Conservation (phyloP, 805 yeast genomes). For the Saccharomycopsis fermentans region DNA sequence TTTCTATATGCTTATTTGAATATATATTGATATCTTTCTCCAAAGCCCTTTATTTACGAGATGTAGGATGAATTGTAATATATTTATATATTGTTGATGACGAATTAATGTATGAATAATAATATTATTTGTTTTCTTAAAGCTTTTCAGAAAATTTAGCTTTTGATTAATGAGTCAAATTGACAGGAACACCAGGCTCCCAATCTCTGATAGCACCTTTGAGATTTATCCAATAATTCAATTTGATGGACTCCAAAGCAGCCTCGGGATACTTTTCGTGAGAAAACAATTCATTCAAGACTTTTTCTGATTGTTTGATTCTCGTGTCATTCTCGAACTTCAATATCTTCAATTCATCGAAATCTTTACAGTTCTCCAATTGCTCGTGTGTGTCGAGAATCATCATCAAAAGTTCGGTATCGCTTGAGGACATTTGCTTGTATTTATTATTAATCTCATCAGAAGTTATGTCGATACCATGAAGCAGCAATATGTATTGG, state of each 20-base stretch:
- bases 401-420: constrained; percentile 55
- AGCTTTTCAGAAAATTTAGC: no score
- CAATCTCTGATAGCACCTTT: constrained; percentile 65
- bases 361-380: constrained; percentile 53
- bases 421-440: constrained; percentile 34
- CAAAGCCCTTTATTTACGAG: background rate
- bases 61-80: background rate
- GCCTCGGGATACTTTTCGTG: constrained; percentile 40
- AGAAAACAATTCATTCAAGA: constrained; percentile 38
- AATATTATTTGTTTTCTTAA: no score
- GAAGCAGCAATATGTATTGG: constrained; percentile 40
- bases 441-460: constrained; percentile 31
- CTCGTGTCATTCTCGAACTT: constrained; percentile 47
- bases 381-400: constrained; percentile 81
- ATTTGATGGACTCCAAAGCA: constrained; percentile 53
- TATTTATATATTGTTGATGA: background rate
- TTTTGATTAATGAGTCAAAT: constrained; percentile 42
- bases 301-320: constrained; percentile 35
- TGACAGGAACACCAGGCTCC: constrained; percentile 62
- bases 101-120: background rate
- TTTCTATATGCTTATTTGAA: background rate
- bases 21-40: background rate
- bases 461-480: constrained; percentile 43
- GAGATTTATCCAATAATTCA: constrained; percentile 81
- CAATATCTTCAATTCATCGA: constrained; percentile 45